Percentiles rank a stretch among this genome's conserved stretches.
Conservation (phyloP, 441 rosid genomes). For the Sinapis alba region DNA sequence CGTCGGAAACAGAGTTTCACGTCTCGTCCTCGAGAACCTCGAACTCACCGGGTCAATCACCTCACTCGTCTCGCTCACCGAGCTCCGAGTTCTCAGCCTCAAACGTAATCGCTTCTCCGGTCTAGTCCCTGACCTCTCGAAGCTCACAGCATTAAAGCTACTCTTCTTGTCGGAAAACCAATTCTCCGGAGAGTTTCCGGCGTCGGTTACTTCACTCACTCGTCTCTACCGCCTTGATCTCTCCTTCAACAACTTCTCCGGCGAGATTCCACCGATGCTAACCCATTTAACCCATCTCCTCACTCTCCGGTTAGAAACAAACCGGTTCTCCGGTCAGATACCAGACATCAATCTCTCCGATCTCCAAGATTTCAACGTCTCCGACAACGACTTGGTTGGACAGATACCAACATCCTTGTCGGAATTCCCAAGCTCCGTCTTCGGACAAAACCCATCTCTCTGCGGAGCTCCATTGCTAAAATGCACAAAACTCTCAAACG, state of each 20-base stretch:
- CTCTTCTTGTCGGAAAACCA: constrained; percentile 58
- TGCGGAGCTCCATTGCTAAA: constrained; percentile 56
- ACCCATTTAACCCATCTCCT: constrained; percentile 55
- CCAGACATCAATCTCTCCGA: constrained; percentile 45
- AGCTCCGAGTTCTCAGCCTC: constrained; percentile 63
- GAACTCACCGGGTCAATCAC: constrained; percentile 53
- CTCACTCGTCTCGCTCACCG: constrained; percentile 47
- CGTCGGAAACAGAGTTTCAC: constrained; percentile 49
- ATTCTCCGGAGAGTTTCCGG: constrained; percentile 57
- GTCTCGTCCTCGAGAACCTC: constrained; percentile 55
- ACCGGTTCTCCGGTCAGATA: constrained; percentile 52
- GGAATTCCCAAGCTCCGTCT: constrained; percentile 50
- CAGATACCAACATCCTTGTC: constrained; percentile 55
- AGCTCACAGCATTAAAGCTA: constrained; percentile 57
- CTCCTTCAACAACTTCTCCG: constrained; percentile 65
- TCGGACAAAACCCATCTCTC: constrained; percentile 50
- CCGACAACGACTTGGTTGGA: constrained; percentile 51
- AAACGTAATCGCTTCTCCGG: constrained; percentile 59
- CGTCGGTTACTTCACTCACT: constrained; percentile 42
- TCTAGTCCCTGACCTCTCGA: constrained; percentile 51
- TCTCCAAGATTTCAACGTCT: constrained; percentile 65
- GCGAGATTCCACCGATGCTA: constrained; percentile 49
- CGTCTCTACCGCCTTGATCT: constrained; percentile 70
- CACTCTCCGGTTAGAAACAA: constrained; percentile 59
- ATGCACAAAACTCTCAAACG: constrained; percentile 39